A percentile compares a stretch with the other conserved stretches of the same genome.
These are phyloP conservation scores for Trichomonascaceae sp. DNA, from an alignment of 1,139 yeast species.

Conservation along the genomic window DNA sequence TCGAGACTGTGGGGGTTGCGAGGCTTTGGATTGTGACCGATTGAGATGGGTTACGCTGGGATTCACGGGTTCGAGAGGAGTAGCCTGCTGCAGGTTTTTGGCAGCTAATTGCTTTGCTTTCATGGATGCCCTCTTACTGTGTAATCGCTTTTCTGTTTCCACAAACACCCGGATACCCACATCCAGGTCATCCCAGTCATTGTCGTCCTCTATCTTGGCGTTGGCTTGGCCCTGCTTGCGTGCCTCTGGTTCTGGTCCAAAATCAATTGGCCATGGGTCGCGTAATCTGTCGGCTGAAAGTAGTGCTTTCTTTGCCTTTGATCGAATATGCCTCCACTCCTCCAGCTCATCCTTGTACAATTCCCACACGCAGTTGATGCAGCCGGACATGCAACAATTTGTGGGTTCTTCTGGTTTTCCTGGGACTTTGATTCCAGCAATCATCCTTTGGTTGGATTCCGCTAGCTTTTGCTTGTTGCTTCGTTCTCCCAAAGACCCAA, in stretches of 20 bases:
- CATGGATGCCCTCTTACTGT: background rate
- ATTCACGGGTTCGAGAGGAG: no score
- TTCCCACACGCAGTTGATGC: constrained; percentile 96
- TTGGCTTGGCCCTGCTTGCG: constrained; percentile 3
- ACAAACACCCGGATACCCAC: constrained; percentile 71
- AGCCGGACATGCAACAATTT: constrained; percentile 96
- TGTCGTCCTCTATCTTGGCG: constrained; percentile 23
- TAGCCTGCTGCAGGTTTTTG: no score
- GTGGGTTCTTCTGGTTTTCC: constrained; percentile 78
- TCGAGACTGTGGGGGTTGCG: no score
- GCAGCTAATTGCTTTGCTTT: background rate
- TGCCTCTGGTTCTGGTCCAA: constrained; percentile 56
- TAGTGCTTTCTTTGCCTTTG: constrained; percentile 47
- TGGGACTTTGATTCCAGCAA: constrained; percentile 72
- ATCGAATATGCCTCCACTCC: constrained; percentile 58
- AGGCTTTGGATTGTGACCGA: no score
- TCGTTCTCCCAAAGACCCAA: constrained; percentile 28
- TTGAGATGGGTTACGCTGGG: no score
- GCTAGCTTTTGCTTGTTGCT: constrained; percentile 22
- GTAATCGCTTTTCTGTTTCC: constrained; percentile 39
- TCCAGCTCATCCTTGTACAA: constrained; percentile 73
- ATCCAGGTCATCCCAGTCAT: constrained; percentile 60
- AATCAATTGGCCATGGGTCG: constrained; percentile 59
- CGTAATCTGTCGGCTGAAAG: constrained; percentile 21
- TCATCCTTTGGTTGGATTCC: constrained; percentile 17